These are phyloP conservation scores for Wolfiporia cocos DNA, from an alignment of 1,284 basidiomycete genomes.

Conservation along the genomic window DNA sequence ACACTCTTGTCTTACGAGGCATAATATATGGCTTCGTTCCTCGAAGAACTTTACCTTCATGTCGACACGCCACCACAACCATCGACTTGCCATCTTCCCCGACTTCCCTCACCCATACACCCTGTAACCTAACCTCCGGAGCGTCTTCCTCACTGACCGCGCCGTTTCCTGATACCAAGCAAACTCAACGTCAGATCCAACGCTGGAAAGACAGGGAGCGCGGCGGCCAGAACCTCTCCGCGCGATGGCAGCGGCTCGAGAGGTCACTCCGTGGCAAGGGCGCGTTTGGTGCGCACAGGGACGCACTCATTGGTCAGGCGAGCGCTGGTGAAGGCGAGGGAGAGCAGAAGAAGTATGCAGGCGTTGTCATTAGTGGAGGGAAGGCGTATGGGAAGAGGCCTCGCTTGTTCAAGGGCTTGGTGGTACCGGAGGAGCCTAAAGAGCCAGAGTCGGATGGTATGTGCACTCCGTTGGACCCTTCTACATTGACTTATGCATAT, in stretches of 20 bases:
- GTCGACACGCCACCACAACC: background rate
- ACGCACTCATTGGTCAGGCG: constrained; percentile 8
- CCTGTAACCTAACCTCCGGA: background rate
- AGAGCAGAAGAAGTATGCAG: background rate
- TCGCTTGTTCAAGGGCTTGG: constrained; percentile 45
- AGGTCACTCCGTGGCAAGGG: constrained; percentile 43
- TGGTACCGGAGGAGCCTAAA: constrained; percentile 52
- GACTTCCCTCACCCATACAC: constrained; percentile 4
- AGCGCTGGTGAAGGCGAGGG: constrained; percentile 3
- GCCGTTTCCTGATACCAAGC: constrained; percentile 1
- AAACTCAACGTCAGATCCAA: constrained; percentile 3
- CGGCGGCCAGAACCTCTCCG: constrained; percentile 43
- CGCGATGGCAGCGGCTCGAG: constrained; percentile 50
- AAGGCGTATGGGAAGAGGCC: background rate
- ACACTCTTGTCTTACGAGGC: background rate
- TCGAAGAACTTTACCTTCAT: background rate
- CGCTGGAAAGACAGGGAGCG: constrained; percentile 17
- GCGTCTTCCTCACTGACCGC: background rate
- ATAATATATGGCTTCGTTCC: background rate
- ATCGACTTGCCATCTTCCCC: constrained; percentile 1
- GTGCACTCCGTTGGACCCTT: constrained; percentile 15
- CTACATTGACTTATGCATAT: background rate
- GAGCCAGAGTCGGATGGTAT: constrained; percentile 61
- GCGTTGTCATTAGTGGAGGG: background rate
- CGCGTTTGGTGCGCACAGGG: constrained; percentile 21